Evolutionary conservation across 208 protist species (phyloP), one percentile per base, ranked within the genome.

Genomic region (Endotrypanum monterogeii): DNA sequence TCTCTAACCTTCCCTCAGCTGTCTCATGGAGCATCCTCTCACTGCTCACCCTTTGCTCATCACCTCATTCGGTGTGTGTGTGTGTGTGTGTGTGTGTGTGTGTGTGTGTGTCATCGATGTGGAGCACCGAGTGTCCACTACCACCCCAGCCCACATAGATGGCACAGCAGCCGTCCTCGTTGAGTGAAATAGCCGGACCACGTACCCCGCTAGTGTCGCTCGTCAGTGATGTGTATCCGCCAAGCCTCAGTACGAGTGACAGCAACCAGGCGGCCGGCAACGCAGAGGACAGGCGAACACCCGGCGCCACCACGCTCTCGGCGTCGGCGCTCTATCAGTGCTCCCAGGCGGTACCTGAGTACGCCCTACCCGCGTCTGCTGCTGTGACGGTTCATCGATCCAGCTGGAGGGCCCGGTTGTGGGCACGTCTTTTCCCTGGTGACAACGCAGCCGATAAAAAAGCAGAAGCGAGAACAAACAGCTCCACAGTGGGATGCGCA

Each of bases 391-490:
- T 6, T 11, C 57, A 68, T 51, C 60, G 35, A 3, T 8, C 50
- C 3, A 52, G 73, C 50, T 71, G 62, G 73, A 52, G 51, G 14
- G 50, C 16, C 63, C 73, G 63, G 16, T 63, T 76, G 48, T 76
- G 65, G 63, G 1, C 37, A n/a, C 55, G 67, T 25, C 30, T 76
- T 5, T 76, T 71, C 35, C 73, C 73, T 25, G 63, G 35, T 56
- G 73, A 70, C n/a, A 52, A 70, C 12, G 39, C 63, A 12, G 73
- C 44, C 3, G 73, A 65, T 25, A 65, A 71, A 20, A 65, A 71
- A 25, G 73, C 44, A 1, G 73, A 61, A 9, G 51, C 41, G 8
- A 4, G 8, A 5, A 11, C 44, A 11, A 5, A 48, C 44, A 48
- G 44, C 44, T 48, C 8, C 44, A 11, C 44, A 48, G 12, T 48